Percentiles rank a stretch among this genome's conserved stretches.
phyloP scores from a whole-genome alignment of 345 rosid species.

The Eucalyptus curtisii region DNA sequence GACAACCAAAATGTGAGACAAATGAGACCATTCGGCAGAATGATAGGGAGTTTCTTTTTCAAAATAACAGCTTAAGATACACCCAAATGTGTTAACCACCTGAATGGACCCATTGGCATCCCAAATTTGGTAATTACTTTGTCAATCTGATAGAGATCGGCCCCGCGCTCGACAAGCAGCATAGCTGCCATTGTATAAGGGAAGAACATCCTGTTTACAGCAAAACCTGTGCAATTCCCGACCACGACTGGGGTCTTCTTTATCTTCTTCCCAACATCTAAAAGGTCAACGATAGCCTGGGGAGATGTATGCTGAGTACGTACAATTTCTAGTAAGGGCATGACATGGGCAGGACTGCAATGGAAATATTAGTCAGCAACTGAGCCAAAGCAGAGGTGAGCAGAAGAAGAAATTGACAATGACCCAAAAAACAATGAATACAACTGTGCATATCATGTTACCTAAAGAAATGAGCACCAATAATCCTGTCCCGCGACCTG shows the following conservation, averaged over 20 bases:
- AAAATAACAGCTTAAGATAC: not conserved
- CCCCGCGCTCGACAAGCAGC: constrained; percentile 76
- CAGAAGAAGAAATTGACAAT: not conserved
- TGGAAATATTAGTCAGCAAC: constrained; percentile 1
- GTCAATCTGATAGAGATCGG: constrained; percentile 73
- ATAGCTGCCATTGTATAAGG: constrained; percentile 80
- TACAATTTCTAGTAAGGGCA: constrained; percentile 94
- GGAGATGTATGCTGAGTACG: constrained; percentile 79
- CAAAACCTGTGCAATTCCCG: constrained; percentile 98
- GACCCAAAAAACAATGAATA: not conserved
- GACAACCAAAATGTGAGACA: not conserved
- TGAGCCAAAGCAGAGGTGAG: not conserved
- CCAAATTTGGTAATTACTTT: constrained; percentile 75
- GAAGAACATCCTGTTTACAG: constrained; percentile 97
- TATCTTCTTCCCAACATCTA: constrained; percentile 86
- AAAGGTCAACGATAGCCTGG: constrained; percentile 80
- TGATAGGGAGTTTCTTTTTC: not conserved
- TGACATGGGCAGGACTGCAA: constrained; percentile 90
- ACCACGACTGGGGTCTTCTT: constrained; percentile 91
- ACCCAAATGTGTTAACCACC: constrained; percentile 16
- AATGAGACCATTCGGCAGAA: not conserved
- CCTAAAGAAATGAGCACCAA: constrained; percentile 99
- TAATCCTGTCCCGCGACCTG: constrained; percentile 66
- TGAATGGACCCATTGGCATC: constrained; percentile 99
- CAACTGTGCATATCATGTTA: not conserved